Conservation (phyloP, 1,284 basidiomycete species). For the Schizophyllum commune region DNA sequence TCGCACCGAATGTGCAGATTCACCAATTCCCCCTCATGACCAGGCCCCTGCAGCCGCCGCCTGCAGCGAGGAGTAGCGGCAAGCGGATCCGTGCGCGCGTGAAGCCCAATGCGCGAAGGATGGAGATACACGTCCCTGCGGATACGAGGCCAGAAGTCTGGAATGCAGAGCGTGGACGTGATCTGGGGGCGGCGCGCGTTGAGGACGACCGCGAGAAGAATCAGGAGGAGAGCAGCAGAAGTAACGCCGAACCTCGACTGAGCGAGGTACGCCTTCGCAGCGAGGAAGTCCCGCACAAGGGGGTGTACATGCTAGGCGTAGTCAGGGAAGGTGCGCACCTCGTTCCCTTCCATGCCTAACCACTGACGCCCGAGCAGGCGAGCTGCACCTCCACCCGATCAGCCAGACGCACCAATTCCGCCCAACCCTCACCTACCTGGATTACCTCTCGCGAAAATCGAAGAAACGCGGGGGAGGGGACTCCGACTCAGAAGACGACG, state of each 20-base stretch:
- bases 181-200: slow-evolving; percentile 51
- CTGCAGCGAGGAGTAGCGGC: slow-evolving; percentile 61
- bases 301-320: slow-evolving; percentile 64
- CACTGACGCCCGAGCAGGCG: slow-evolving; percentile 35
- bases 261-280: slow-evolving; percentile 64
- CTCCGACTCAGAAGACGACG: slow-evolving; percentile 63
- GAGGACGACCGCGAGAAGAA: slow-evolving; percentile 73
- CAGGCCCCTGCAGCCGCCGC: slow-evolving; percentile 65
- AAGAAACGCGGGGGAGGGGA: slow-evolving; percentile 46
- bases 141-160: slow-evolving; percentile 73
- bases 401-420: slow-evolving; percentile 70
- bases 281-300: slow-evolving; percentile 57
- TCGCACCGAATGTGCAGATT: slow-evolving; percentile 57
- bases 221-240: slow-evolving; percentile 32
- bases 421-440: slow-evolving; percentile 72
- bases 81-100: slow-evolving; percentile 68
- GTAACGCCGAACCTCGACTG: slow-evolving; percentile 49
- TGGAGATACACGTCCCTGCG: slow-evolving; percentile 71
- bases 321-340: slow-evolving; percentile 53
- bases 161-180: slow-evolving; percentile 60
- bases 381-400: slow-evolving; percentile 71
- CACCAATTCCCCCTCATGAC: slow-evolving; percentile 74
- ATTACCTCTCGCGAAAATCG: slow-evolving; percentile 57
- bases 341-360: slow-evolving; percentile 5
- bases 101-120: slow-evolving; percentile 50